Percentiles rank a stretch among this genome's conserved stretches.
These are phyloP conservation scores for Zopfochytrium polystomum DNA, from an alignment of 371 early-diverging fungal genomes.

Conservation along the genomic window DNA sequence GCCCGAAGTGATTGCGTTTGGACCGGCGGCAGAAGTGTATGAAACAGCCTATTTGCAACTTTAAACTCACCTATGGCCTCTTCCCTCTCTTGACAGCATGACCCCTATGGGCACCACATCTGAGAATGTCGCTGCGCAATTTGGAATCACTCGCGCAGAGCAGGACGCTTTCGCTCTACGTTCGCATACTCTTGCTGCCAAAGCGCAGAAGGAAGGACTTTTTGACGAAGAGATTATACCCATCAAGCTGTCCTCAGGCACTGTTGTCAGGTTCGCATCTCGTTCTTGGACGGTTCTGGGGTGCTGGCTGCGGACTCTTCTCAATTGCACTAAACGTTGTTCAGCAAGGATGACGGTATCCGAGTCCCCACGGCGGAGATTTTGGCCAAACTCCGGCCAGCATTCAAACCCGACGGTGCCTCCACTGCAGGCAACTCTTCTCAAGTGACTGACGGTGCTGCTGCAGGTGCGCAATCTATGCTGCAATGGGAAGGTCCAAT, in stretches of 20 bases:
- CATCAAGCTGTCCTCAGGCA: conserved; percentile 62
- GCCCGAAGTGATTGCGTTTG: conserved; percentile 67
- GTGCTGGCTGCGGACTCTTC: too few species aligned
- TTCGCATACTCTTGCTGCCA: conserved; percentile 75
- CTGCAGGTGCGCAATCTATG: too few species aligned
- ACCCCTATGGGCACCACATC: conserved; percentile 76
- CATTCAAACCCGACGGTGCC: conserved; percentile 79
- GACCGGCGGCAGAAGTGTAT: conserved; percentile 66
- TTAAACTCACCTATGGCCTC: neutral
- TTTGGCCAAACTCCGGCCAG: conserved; percentile 87
- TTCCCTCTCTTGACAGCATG: conserved; percentile 49
- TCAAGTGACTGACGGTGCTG: conserved; percentile 98
- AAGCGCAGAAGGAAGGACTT: conserved; percentile 85
- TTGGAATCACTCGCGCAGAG: conserved; percentile 72
- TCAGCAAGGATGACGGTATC: conserved; percentile 83
- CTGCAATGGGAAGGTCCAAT: too few species aligned
- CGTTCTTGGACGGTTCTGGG: too few species aligned
- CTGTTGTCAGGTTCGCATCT: conserved; percentile 66
- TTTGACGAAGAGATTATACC: conserved; percentile 94
- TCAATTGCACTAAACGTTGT: conserved; percentile 43
- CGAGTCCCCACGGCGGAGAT: conserved; percentile 77
- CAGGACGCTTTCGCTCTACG: conserved; percentile 87
- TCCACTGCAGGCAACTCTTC: conserved; percentile 98
- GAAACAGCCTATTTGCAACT: conserved; percentile 11
- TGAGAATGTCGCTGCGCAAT: conserved; percentile 93